Conservation (phyloP, 768 basidiomycete species). For the Fibroporia radiculosa region DNA sequence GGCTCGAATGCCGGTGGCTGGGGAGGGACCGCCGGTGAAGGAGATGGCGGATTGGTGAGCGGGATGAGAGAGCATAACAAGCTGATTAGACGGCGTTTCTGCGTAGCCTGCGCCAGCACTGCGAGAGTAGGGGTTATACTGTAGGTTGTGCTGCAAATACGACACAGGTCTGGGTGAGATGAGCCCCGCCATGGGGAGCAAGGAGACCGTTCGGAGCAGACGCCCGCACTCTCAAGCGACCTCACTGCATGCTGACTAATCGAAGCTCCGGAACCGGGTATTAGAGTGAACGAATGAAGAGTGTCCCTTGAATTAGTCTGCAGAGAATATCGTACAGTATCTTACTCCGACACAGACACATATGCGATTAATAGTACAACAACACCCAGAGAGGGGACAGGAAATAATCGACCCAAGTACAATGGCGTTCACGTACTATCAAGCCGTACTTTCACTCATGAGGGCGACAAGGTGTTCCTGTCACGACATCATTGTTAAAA, state of each 20-base stretch:
- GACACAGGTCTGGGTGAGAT: slow-evolving; percentile 25
- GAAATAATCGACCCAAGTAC: neutral
- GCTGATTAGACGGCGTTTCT: slow-evolving; percentile 52
- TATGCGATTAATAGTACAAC: neutral
- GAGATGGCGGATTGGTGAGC: slow-evolving; percentile 36
- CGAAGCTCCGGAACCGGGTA: neutral
- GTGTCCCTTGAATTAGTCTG: neutral
- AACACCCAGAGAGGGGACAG: neutral
- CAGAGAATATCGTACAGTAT: neutral
- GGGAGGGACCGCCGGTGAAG: slow-evolving; percentile 20
- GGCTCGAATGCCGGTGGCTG: slow-evolving; percentile 11
- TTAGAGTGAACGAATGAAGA: neutral
- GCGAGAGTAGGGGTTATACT: slow-evolving; percentile 55
- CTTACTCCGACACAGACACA: neutral
- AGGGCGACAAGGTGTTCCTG: slow-evolving; percentile 7
- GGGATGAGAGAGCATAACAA: slow-evolving; percentile 43
- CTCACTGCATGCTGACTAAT: neutral
- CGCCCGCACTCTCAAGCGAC: neutral
- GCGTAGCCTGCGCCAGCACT: slow-evolving; percentile 46
- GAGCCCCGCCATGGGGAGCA: slow-evolving; percentile 23
- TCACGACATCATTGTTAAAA: too few species aligned
- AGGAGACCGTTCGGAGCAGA: neutral
- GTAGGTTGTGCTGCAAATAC: slow-evolving; percentile 52
- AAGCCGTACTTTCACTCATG: neutral
- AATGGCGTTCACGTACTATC: neutral